Evolutionary conservation across 2,329 filamentous ascomycete genomes (phyloP).

Genomic region (Pseudogymnoascus sp.): DNA sequence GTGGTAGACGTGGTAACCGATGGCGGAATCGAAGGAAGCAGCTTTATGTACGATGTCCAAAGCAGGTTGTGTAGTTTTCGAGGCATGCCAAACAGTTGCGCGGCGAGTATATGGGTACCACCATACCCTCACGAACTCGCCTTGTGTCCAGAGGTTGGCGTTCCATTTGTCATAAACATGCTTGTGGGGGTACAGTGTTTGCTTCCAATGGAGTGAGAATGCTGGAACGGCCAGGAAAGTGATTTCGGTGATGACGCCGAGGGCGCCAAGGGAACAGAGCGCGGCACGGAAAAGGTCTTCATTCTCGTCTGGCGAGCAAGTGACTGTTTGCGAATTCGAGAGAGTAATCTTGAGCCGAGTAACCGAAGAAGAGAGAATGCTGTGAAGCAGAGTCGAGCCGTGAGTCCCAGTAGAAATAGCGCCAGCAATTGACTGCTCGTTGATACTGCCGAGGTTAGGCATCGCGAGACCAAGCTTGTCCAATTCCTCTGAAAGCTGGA

Average conservation of each 20-base stretch:
- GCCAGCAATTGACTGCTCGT: conserved; percentile 86
- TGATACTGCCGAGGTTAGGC: conserved; percentile 90
- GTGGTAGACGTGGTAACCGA: conserved; percentile 89
- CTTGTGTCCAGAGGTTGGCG: conserved; percentile 67
- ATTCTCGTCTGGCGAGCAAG: conserved; percentile 61
- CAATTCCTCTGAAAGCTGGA: conserved; percentile 64
- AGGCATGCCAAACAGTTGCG: conserved; percentile 84
- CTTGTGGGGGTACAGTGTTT: conserved; percentile 65
- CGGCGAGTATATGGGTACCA: conserved; percentile 92
- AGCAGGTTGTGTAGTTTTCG: conserved; percentile 60
- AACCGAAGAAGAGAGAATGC: conserved; percentile 74
- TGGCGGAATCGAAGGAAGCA: conserved; percentile 71
- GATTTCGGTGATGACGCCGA: conserved; percentile 87
- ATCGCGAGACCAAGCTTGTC: conserved; percentile 73
- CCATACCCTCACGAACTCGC: conserved; percentile 91
- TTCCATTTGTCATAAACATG: conserved; percentile 67
- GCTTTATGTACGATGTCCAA: conserved; percentile 44
- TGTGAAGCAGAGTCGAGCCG: conserved; percentile 77
- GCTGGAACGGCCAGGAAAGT: conserved; percentile 73
- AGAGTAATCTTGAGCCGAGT: conserved; percentile 71
- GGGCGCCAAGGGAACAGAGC: conserved; percentile 75
- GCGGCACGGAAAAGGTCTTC: conserved; percentile 80
- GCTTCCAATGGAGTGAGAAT: conserved; percentile 81
- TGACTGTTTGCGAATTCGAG: conserved; percentile 66
- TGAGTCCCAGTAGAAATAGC: conserved; percentile 92